phyloP scores from a whole-genome alignment of 2,329 filamentous ascomycete genomes.

The Fusarium sp. region DNA sequence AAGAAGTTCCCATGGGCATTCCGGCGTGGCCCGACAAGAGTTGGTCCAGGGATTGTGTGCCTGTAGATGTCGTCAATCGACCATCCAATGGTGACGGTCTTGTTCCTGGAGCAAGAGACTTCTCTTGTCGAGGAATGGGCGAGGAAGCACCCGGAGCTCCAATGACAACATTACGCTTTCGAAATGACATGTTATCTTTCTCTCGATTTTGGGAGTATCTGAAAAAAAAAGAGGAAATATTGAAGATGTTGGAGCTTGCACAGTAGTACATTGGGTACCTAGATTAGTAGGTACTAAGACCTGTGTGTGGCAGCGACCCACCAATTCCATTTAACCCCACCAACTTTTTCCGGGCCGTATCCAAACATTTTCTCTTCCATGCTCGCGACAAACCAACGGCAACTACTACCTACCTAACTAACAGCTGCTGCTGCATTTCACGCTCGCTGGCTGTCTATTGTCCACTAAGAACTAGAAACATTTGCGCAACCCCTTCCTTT shows the following conservation, averaged over 20 bases:
- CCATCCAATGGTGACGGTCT: slow-evolving; percentile 91
- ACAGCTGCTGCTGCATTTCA: background rate
- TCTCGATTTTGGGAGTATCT: background rate
- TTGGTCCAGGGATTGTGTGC: slow-evolving; percentile 85
- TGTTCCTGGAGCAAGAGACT: slow-evolving; percentile 62
- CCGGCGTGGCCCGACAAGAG: slow-evolving; percentile 89
- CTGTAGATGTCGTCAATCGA: slow-evolving; percentile 89
- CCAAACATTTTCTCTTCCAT: slow-evolving; percentile 41
- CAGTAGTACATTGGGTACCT: background rate
- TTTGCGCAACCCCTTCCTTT: background rate
- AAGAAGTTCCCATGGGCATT: slow-evolving; percentile 80
- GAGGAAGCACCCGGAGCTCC: slow-evolving; percentile 46
- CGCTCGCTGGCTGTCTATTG: background rate
- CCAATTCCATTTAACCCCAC: slow-evolving; percentile 32
- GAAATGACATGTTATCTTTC: slow-evolving; percentile 63
- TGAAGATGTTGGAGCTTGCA: background rate
- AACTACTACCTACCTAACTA: background rate
- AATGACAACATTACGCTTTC: slow-evolving; percentile 67
- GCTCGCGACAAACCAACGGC: slow-evolving; percentile 20
- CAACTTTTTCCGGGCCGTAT: slow-evolving; percentile 37
- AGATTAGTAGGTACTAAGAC: background rate
- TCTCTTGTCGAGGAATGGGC: slow-evolving; percentile 48
- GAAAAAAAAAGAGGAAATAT: background rate
- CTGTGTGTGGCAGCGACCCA: slow-evolving; percentile 25
- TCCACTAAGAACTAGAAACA: background rate